phyloP scores from a whole-genome alignment of 208 protist genomes.

The Trypanosoma caninum region DNA sequence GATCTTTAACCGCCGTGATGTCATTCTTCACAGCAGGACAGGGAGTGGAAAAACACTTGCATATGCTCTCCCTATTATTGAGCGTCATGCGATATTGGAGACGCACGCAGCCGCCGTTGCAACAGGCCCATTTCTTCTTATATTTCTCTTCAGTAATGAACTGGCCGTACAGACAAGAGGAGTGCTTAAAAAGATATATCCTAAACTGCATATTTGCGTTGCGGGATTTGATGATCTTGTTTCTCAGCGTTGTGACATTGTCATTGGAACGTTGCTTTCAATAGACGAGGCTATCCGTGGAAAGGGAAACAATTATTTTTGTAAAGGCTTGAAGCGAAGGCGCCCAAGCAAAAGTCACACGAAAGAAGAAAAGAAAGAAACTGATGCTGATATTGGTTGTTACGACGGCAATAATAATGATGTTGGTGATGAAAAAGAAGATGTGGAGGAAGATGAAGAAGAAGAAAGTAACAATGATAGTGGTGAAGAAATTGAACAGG shows the following conservation, averaged over 20 bases:
- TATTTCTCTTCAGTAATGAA: conserved; percentile 89
- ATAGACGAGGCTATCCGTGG: conserved; percentile 81
- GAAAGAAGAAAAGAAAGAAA: conserved; percentile 26
- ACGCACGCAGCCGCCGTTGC: conserved; percentile 4
- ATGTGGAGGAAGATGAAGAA: not conserved
- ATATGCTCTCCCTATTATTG: conserved; percentile 96
- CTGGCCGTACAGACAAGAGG: conserved; percentile 80
- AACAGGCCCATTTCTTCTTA: conserved; percentile 66
- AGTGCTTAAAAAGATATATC: conserved; percentile 75
- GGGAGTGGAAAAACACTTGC: conserved; percentile 97
- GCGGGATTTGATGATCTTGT: conserved; percentile 68
- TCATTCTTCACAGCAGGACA: conserved; percentile 93
- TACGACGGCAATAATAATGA: conserved; percentile 19
- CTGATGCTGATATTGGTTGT: conserved; percentile 14
- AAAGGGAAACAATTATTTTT: not conserved
- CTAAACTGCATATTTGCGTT: conserved; percentile 49
- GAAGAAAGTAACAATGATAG: conserved; percentile 20
- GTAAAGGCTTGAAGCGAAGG: conserved; percentile 23
- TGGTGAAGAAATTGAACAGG: not conserved
- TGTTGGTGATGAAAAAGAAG: conserved; percentile 26
- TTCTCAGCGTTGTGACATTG: conserved; percentile 40
- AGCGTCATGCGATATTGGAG: conserved; percentile 72
- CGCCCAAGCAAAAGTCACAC: conserved; percentile 36
- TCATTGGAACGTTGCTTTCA: conserved; percentile 70
- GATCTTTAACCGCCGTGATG: conserved; percentile 83